Conservation (phyloP, 2,329 filamentous ascomycete genomes). For the Bretziella fagacearum region DNA sequence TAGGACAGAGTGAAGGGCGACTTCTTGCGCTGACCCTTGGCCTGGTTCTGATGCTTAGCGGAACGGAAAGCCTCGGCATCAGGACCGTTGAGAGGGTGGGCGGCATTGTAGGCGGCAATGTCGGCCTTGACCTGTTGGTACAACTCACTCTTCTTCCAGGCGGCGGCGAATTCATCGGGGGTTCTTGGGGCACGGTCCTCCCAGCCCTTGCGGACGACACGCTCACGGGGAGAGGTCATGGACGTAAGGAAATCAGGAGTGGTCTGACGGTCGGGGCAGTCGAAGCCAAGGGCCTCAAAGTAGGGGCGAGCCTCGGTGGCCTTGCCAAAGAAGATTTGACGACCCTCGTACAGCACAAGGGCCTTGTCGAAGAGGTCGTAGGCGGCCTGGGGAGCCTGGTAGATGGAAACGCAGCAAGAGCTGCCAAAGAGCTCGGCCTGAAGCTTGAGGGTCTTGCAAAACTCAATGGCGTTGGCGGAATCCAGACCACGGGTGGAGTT, state of each 20-base stretch:
- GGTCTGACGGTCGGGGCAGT: conserved; percentile 48
- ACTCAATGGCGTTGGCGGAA: conserved; percentile 59
- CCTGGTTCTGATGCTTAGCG: conserved; percentile 37
- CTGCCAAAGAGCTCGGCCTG: conserved; percentile 49
- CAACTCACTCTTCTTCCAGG: conserved; percentile 38
- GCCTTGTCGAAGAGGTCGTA: conserved; percentile 64
- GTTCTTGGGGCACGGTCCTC: conserved; percentile 40
- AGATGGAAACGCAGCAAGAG: conserved; percentile 56
- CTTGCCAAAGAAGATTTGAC: conserved; percentile 60
- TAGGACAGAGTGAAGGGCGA: conserved; percentile 77
- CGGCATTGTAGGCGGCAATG: conserved; percentile 33
- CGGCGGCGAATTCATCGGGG: conserved; percentile 42
- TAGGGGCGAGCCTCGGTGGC: conserved; percentile 41
- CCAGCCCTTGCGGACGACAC: conserved; percentile 37
- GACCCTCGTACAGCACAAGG: conserved; percentile 57
- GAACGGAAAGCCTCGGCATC: conserved; percentile 40
- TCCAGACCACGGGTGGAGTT: conserved; percentile 61
- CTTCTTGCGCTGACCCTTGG: conserved; percentile 41
- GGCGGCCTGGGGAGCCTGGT: conserved; percentile 53
- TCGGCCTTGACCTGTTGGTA: conserved; percentile 29
- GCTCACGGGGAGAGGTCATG: conserved; percentile 44
- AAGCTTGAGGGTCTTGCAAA: conserved; percentile 51
- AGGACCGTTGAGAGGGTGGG: conserved; percentile 37
- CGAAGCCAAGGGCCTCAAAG: conserved; percentile 50
- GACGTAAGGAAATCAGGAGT: conserved; percentile 58